Evolutionary conservation across 805 yeast species (phyloP).

Genomic region (Lipomyces spencermartinsiae): DNA sequence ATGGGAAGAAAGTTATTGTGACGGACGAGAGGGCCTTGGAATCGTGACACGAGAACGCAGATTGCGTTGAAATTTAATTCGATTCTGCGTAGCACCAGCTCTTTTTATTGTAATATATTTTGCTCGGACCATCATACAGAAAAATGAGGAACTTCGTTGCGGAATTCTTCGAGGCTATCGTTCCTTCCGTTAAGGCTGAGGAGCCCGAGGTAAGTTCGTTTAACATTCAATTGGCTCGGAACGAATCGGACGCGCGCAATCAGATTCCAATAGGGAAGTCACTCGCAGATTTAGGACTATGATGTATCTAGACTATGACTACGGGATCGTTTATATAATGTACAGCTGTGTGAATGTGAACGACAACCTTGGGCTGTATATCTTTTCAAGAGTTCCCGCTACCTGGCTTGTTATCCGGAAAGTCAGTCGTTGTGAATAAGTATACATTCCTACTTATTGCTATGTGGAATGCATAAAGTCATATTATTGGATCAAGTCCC

Average conservation of each 20-base stretch:
- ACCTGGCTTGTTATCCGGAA: too few relatives aligned
- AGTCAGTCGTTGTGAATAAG: background rate
- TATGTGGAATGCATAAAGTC: background rate
- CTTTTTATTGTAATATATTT: background rate
- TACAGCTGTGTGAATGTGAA: background rate
- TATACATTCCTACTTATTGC: background rate
- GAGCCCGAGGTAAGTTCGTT: constrained; percentile 35
- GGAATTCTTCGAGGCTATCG: constrained; percentile 33
- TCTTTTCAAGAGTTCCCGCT: too few relatives aligned
- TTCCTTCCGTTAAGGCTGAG: constrained; percentile 37
- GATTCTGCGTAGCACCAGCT: background rate
- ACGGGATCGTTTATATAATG: background rate
- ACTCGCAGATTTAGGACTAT: background rate
- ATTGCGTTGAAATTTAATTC: background rate
- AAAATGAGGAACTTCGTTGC: constrained; percentile 20
- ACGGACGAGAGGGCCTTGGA: too few relatives aligned
- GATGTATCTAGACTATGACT: background rate
- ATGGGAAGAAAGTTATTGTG: too few relatives aligned
- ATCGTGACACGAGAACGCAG: too few relatives aligned
- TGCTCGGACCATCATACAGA: background rate
- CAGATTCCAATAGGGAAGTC: background rate
- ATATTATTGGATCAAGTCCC: background rate
- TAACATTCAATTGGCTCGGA: background rate
- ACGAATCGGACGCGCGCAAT: background rate
- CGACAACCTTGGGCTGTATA: too few relatives aligned